These are phyloP conservation scores for Podosphaera aphanis DNA, from an alignment of 2,329 filamentous ascomycete species.

Conservation along the genomic window DNA sequence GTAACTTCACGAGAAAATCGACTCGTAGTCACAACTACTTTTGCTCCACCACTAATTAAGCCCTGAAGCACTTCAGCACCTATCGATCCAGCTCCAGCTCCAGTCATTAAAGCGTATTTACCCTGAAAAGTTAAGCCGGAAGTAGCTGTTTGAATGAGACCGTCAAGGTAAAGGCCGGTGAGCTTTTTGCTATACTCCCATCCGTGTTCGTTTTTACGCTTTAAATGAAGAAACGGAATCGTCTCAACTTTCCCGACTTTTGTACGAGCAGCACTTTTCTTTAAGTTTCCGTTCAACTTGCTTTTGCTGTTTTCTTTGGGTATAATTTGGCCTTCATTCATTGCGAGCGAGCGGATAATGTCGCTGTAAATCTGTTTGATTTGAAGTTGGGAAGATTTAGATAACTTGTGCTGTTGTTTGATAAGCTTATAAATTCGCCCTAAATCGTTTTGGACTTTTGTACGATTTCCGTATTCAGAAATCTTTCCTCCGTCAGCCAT, in stretches of 20 bases:
- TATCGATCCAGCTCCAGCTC: conserved; percentile 91
- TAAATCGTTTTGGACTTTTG: conserved; percentile 91
- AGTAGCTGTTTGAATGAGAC: conserved; percentile 69
- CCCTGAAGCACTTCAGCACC: conserved; percentile 92
- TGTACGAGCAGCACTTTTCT: conserved; percentile 28
- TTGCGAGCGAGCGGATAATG: conserved; percentile 76
- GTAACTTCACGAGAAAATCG: conserved; percentile 93
- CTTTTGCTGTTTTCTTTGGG: conserved; percentile 49
- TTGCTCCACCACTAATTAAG: conserved; percentile 85
- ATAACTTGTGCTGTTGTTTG: conserved; percentile 92
- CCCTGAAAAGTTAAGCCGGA: conserved; percentile 75
- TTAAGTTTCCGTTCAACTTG: conserved; percentile 30
- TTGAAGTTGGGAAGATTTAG: conserved; percentile 85
- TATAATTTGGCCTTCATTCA: conserved; percentile 97
- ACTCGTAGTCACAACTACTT: conserved; percentile 89
- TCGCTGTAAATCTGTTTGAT: conserved; percentile 91
- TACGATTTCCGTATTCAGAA: conserved; percentile 92
- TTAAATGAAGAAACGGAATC: conserved; percentile 90
- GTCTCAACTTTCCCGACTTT: conserved; percentile 86
- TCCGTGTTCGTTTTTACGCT: conserved; percentile 76
- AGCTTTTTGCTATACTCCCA: conserved; percentile 99
- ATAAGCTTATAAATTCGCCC: conserved; percentile 95
- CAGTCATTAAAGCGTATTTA: conserved; percentile 95
- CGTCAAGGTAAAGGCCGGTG: conserved; percentile 77
- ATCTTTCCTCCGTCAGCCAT: conserved; percentile 98